Base-by-base conservation (phyloP, 345 rosid species). In the Hibiscus tridactylites region DNA sequence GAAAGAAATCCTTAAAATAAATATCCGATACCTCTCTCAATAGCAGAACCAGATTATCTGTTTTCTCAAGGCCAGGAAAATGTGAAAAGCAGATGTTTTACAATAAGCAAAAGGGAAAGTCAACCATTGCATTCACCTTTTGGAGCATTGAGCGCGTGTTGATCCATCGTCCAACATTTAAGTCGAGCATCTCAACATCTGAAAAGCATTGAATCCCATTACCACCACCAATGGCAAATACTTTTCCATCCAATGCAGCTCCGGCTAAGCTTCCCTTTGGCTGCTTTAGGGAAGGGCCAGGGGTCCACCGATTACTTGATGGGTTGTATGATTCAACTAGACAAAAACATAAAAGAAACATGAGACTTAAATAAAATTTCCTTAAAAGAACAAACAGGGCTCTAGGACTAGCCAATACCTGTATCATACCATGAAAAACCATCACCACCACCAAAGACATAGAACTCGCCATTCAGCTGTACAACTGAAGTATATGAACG, bases 181-280 rank as follows among this genome's bases (percentile, higher is more conserved):
- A 84, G 81, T 92, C 94, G 78, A 92, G 85, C 90, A 90, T 88
- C 82, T 90, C 97, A 68, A 92, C 96, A 54, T 92, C 94, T 61
- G 96, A 78, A 77, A 85, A 80, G 77, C 74, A 70, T 24, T 53
- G 75, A 46, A 5, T 59, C 11, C 79, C 86, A 75, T 88, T 83
- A 64, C 96, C 94, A 9, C 97, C 97, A 37, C 96, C 97, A 46
- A 88, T 68, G 53, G 91, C 90, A 81, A 80, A 88, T 76, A 88
- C 69, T 75, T 86, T 92, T 61, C 80, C 82, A 53, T 81, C 61
- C 70, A 82, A 71, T 39, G 87, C 19, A 65, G 85, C 88, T 75
- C 88, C 91, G 64, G 88, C 92, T 79, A 90, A 83, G 81, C 83
- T 77, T 37, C 91, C 96, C 78, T 85, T 88, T 62, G 59, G 66